These are phyloP conservation scores for Candida sp. DNA, from an alignment of 1,139 yeast genomes.

Conservation along the genomic window DNA sequence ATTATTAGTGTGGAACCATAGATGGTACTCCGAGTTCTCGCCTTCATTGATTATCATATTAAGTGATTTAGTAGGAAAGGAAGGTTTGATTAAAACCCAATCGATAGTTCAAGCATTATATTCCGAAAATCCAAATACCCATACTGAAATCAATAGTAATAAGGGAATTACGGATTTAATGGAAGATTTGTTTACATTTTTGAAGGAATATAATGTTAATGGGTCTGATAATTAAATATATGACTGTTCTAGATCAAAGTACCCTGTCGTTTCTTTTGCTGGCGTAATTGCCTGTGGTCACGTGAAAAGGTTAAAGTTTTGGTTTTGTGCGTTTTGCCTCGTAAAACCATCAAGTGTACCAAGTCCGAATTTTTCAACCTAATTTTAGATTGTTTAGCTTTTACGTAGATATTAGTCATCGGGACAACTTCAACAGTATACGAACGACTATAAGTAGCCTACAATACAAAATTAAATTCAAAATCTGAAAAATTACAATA, in stretches of 20 bases:
- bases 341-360: background rate
- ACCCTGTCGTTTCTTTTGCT: background rate
- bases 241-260: background rate
- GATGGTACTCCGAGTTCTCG: constrained; percentile 95
- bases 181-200: constrained; percentile 48
- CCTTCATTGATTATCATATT: constrained; percentile 58
- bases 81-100: constrained; percentile 74
- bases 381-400: background rate
- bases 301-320: background rate
- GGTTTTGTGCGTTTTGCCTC: background rate
- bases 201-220: constrained; percentile 42
- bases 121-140: constrained; percentile 30
- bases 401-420: background rate
- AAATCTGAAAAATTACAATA: background rate
- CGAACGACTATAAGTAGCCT: background rate
- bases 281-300: no score
- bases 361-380: background rate
- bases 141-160: constrained; percentile 22
- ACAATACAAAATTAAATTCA: background rate
- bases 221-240: constrained; percentile 35
- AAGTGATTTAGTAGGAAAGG: constrained; percentile 63
- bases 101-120: constrained; percentile 76
- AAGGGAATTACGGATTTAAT: constrained; percentile 62
- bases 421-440: background rate
- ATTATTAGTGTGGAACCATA: constrained; percentile 89